These are phyloP conservation scores for Penicillium steckii DNA, from an alignment of 495 filamentous ascomycete species.

Conservation along the genomic window DNA sequence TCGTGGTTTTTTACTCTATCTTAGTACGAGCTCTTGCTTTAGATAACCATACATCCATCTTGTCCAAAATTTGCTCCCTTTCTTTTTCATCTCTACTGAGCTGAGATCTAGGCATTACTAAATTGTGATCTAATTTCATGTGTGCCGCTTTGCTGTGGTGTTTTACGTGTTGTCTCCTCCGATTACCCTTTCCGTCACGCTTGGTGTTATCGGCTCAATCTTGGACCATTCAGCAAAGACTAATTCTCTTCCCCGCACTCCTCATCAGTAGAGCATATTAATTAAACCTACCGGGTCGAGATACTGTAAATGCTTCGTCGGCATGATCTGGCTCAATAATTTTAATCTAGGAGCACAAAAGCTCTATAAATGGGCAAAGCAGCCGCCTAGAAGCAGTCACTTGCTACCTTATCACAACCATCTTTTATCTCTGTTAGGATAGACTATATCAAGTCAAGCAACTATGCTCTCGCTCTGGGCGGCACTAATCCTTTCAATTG, in stretches of 20 bases:
- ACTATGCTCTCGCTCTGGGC: constrained; percentile 29
- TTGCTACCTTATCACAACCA: neutral
- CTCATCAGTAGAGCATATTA: neutral
- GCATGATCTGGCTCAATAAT: neutral
- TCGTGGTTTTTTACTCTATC: too few relatives aligned
- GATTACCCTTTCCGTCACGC: constrained; percentile 10
- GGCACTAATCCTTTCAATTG: constrained; percentile 9
- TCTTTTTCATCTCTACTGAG: too few relatives aligned
- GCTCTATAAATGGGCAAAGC: neutral
- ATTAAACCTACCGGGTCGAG: neutral
- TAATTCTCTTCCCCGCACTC: constrained; percentile 14
- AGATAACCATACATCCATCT: too few relatives aligned
- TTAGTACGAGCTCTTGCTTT: too few relatives aligned
- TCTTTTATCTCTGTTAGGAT: neutral
- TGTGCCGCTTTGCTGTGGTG: too few relatives aligned
- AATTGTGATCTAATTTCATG: too few relatives aligned
- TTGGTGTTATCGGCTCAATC: constrained; percentile 2
- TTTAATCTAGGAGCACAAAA: too few relatives aligned
- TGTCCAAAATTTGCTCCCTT: too few relatives aligned
- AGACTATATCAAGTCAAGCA: neutral
- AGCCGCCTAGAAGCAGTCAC: neutral
- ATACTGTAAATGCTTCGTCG: neutral
- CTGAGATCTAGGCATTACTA: too few relatives aligned
- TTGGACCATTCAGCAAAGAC: constrained; percentile 4
- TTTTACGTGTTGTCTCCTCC: too few relatives aligned